phyloP scores from a whole-genome alignment of 2,329 filamentous ascomycete species.

The Hymenoscyphus fructigenus region DNA sequence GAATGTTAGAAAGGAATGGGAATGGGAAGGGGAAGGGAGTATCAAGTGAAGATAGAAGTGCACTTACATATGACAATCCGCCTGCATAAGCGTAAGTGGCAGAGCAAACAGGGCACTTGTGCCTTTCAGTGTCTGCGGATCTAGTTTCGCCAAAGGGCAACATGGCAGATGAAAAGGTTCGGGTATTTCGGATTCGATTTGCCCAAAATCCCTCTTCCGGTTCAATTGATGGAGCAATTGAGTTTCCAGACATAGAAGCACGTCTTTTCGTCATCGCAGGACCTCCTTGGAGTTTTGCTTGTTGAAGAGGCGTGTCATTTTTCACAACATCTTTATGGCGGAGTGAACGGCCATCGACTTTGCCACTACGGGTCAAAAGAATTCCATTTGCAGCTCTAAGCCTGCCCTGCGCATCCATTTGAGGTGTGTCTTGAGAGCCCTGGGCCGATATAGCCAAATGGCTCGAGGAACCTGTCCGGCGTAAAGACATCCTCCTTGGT shows the following conservation, averaged over 20 bases:
- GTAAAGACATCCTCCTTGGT: background rate
- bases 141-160: background rate
- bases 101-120: background rate
- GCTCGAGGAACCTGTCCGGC: background rate
- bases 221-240: background rate
- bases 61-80: conserved; percentile 3
- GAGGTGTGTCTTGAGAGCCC: background rate
- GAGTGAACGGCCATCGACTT: conserved; percentile 20
- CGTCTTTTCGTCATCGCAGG: background rate
- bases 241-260: background rate
- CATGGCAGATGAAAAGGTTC: background rate
- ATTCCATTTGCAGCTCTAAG: conserved; percentile 10
- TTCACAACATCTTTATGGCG: background rate
- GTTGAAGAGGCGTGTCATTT: background rate
- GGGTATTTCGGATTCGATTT: background rate
- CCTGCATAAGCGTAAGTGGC: background rate
- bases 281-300: background rate
- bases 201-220: background rate
- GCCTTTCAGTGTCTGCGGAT: background rate
- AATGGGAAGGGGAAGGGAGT: background rate
- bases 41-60: background rate
- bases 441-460: background rate
- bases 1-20: background rate
- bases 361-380: conserved; percentile 12
- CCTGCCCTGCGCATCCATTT: background rate